phyloP scores from a whole-genome alignment of 2,329 filamentous ascomycete species.

The Xylariaceae sp. region DNA sequence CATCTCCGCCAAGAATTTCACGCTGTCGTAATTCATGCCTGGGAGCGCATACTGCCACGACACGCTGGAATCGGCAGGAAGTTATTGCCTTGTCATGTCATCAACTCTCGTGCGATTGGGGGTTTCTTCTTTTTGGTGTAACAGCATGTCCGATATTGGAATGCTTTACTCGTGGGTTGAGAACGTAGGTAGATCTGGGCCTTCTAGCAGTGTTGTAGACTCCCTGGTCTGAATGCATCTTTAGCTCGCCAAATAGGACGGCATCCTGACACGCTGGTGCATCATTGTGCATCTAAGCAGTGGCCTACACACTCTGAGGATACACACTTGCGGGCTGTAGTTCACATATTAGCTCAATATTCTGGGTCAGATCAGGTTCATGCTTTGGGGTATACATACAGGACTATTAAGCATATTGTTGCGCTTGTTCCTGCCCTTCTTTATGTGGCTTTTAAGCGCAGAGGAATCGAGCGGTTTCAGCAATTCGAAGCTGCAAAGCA shows the following conservation, averaged over 20 bases:
- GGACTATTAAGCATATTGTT: constrained; percentile 96
- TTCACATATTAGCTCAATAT: constrained; percentile 11
- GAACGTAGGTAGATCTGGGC: too few relatives aligned
- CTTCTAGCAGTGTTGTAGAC: not conserved
- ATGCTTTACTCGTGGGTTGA: constrained; percentile 1
- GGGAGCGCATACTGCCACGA: constrained; percentile 5
- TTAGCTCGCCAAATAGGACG: not conserved
- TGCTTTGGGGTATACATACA: constrained; percentile 52
- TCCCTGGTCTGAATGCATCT: constrained; percentile 1
- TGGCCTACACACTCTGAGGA: constrained; percentile 50
- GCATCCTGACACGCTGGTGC: constrained; percentile 4
- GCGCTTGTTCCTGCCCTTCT: constrained; percentile 92
- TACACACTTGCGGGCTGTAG: constrained; percentile 51
- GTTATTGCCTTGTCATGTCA: too few relatives aligned
- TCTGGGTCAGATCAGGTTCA: not conserved
- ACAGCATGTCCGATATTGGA: not conserved
- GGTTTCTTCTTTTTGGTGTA: too few relatives aligned
- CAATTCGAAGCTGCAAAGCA: constrained; percentile 95
- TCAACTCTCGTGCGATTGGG: too few relatives aligned
- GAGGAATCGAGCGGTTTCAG: constrained; percentile 95
- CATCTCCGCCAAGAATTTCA: constrained; percentile 9
- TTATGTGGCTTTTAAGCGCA: constrained; percentile 96
- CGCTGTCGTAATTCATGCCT: constrained; percentile 6
- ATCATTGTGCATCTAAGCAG: constrained; percentile 2
- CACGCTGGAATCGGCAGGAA: too few relatives aligned